Conservation (phyloP, 1,284 basidiomycete species). For the Rhodotorula sp. region DNA sequence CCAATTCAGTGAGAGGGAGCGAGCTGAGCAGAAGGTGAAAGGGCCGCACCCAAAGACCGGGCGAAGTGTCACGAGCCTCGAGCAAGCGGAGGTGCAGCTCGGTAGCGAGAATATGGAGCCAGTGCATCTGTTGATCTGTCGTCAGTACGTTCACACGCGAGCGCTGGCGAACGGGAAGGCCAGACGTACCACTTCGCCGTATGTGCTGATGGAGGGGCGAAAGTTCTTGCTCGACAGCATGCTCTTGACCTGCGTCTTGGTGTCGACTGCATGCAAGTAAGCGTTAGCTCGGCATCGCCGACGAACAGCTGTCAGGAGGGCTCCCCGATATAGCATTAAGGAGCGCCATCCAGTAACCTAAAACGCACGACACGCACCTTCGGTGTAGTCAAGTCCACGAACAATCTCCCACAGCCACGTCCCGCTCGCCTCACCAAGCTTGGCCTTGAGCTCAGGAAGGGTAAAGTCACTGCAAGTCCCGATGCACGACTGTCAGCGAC, state of each 20-base stretch:
- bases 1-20: not conserved
- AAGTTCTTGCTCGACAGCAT: constrained; percentile 94
- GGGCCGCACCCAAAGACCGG: constrained; percentile 64
- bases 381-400: constrained; percentile 81
- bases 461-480: constrained; percentile 50
- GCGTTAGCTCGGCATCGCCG: not conserved
- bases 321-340: not conserved
- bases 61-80: constrained; percentile 71
- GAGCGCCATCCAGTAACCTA: not conserved
- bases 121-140: constrained; percentile 60
- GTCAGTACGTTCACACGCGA: too few relatives aligned
- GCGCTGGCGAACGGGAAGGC: not conserved
- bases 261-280: constrained; percentile 65
- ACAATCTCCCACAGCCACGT: constrained; percentile 86
- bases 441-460: constrained; percentile 74
- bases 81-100: constrained; percentile 81
- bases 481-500: not conserved
- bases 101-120: constrained; percentile 86
- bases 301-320: not conserved
- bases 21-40: not conserved
- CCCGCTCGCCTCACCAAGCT: constrained; percentile 73
- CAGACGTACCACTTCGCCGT: constrained; percentile 62
- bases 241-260: constrained; percentile 78
- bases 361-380: constrained; percentile 61
- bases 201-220: constrained; percentile 69